Percentiles rank a stretch among this genome's conserved stretches.
Conservation (phyloP, 495 filamentous ascomycete species). For the Hypoxylon intermedium region DNA sequence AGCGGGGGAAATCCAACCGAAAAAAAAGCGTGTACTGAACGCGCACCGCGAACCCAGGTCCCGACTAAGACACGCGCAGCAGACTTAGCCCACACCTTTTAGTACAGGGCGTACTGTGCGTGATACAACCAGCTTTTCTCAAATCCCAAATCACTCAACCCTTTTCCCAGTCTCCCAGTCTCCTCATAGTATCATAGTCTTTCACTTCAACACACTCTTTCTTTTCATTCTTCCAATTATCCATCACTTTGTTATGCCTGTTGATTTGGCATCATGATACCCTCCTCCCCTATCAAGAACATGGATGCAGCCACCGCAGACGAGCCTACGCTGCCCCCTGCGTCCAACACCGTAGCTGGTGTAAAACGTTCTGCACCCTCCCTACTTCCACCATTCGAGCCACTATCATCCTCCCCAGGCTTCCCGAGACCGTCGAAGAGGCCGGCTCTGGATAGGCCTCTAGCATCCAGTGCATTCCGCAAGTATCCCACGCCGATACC, state of each 20-base stretch:
- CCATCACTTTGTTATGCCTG: slow-evolving; percentile 31
- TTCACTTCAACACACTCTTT: slow-evolving; percentile 28
- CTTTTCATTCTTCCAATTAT: slow-evolving; percentile 6
- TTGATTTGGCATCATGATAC: slow-evolving; percentile 30
- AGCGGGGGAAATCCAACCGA: slow-evolving; percentile 29
- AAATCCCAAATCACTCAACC: slow-evolving; percentile 27
- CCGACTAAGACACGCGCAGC: slow-evolving; percentile 33
- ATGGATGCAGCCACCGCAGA: slow-evolving; percentile 29
- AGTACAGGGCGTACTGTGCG: slow-evolving; percentile 25
- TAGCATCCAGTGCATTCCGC: slow-evolving; percentile 50
- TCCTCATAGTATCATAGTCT: not conserved
- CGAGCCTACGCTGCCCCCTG: slow-evolving; percentile 40
- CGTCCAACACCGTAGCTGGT: slow-evolving; percentile 54
- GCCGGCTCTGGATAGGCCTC: slow-evolving; percentile 63
- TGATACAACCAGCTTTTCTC: slow-evolving; percentile 36
- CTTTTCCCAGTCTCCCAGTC: not conserved
- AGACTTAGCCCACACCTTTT: slow-evolving; percentile 27
- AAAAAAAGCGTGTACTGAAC: slow-evolving; percentile 38
- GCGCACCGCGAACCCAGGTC: slow-evolving; percentile 40
- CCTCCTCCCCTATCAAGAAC: slow-evolving; percentile 42
- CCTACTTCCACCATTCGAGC: slow-evolving; percentile 92
- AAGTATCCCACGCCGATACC: slow-evolving; percentile 91
- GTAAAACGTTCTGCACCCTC: slow-evolving; percentile 80
- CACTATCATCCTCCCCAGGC: slow-evolving; percentile 83
- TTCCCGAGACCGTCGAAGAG: slow-evolving; percentile 78